Percentiles rank a stretch among this genome's conserved stretches.
Evolutionary conservation across 2,329 filamentous ascomycete species (phyloP).

Genomic region (Hypoxylon sp.): DNA sequence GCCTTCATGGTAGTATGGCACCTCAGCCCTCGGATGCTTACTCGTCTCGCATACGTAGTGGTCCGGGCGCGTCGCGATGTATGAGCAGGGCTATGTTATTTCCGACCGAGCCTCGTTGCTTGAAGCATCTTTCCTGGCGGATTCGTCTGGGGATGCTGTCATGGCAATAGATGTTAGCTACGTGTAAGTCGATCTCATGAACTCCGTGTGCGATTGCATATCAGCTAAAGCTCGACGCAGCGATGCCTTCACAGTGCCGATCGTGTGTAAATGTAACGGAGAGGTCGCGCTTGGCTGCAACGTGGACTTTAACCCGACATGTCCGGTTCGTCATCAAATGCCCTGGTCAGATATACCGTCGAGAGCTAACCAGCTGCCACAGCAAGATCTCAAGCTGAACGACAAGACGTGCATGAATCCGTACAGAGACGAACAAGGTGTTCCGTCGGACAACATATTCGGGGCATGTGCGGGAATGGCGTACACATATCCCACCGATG

Average conservation of each 20-base stretch:
- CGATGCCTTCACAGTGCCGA: slow-evolving; percentile 39
- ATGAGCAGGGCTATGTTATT: slow-evolving; percentile 23
- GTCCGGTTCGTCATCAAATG: slow-evolving; percentile 30
- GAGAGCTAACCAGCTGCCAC: slow-evolving; percentile 6
- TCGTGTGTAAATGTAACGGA: slow-evolving; percentile 33
- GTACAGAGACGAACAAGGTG: slow-evolving; percentile 14
- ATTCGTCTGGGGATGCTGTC: not conserved
- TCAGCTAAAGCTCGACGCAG: slow-evolving; percentile 21
- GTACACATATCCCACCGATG: slow-evolving; percentile 36
- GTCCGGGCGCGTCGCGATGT: slow-evolving; percentile 34
- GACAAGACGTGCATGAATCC: slow-evolving; percentile 35
- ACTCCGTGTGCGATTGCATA: not conserved
- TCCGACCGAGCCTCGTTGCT: slow-evolving; percentile 31
- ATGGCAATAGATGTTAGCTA: slow-evolving; percentile 39
- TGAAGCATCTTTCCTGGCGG: slow-evolving; percentile 32
- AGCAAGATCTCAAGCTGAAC: slow-evolving; percentile 27
- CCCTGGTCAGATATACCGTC: not conserved
- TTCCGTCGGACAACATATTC: slow-evolving; percentile 26
- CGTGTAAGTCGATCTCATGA: slow-evolving; percentile 38
- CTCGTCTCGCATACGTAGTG: slow-evolving; percentile 30
- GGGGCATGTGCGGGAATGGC: slow-evolving; percentile 28
- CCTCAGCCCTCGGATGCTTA: not conserved
- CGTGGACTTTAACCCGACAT: slow-evolving; percentile 31
- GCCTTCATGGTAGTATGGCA: not conserved
- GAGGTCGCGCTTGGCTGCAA: slow-evolving; percentile 35